Evolutionary conservation across 805 yeast species (phyloP).

Genomic region (Millerozyma acaciae): DNA sequence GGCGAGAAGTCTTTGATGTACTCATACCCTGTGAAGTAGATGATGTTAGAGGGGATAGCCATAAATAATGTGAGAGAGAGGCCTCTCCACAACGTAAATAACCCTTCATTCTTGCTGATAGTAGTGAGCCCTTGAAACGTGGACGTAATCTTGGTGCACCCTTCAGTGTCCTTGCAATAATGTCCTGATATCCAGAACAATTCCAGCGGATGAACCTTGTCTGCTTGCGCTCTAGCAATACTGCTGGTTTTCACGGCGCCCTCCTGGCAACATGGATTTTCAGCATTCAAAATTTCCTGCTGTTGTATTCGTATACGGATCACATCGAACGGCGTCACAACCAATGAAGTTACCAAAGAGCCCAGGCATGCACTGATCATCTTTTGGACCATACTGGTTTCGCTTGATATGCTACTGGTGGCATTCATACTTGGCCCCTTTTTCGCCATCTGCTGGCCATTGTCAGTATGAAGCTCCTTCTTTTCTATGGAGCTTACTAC

Average conservation of each 20-base stretch:
- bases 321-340: conserved; percentile 80
- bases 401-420: conserved; percentile 11
- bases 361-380: conserved; percentile 81
- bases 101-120: conserved; percentile 72
- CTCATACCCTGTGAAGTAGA: conserved; percentile 93
- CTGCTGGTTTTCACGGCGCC: conserved; percentile 13
- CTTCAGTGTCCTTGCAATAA: conserved; percentile 33
- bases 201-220: conserved; percentile 23
- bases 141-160: conserved; percentile 54
- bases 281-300: conserved; percentile 53
- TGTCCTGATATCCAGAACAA: conserved; percentile 33
- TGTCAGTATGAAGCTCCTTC: conserved; percentile 13
- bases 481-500: conserved; percentile 39
- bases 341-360: conserved; percentile 64
- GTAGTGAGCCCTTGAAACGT: conserved; percentile 70
- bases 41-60: conserved; percentile 91
- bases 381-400: conserved; percentile 52
- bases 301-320: conserved; percentile 75
- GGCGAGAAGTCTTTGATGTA: conserved; percentile 70
- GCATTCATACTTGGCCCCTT: not conserved
- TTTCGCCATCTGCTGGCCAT: not conserved
- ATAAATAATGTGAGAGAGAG: conserved; percentile 74
- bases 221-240: conserved; percentile 34
- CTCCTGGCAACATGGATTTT: conserved; percentile 25
- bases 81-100: conserved; percentile 82